Evolutionary conservation across 495 filamentous ascomycete genomes (phyloP).

Genomic region (Baudoinia panamericana): DNA sequence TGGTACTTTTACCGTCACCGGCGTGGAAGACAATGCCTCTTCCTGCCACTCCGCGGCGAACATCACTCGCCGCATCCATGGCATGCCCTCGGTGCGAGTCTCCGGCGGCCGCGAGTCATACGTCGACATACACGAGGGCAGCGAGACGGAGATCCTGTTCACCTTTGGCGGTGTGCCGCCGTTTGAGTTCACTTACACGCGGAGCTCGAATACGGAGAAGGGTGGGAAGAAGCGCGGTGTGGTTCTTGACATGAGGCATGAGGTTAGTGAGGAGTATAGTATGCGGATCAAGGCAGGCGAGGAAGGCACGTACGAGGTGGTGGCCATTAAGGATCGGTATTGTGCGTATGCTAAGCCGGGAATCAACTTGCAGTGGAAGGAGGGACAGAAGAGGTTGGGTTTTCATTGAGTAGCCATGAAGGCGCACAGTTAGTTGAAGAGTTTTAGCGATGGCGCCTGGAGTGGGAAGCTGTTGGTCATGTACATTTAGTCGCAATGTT

Average conservation of each 20-base stretch:
- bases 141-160: constrained; percentile 80
- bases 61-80: constrained; percentile 70
- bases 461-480: too few species aligned
- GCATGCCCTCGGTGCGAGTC: constrained; percentile 80
- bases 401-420: too few species aligned
- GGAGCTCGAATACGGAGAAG: constrained; percentile 72
- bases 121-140: constrained; percentile 92
- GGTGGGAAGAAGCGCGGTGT: constrained; percentile 43
- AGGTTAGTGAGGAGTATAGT: constrained; percentile 63
- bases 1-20: constrained; percentile 76
- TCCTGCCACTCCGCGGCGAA: constrained; percentile 67
- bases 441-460: too few species aligned
- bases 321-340: constrained; percentile 81
- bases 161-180: constrained; percentile 91
- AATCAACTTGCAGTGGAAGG: constrained; percentile 2
- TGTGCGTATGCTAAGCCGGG: constrained; percentile 68
- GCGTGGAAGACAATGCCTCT: constrained; percentile 66
- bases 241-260: constrained; percentile 79
- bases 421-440: too few species aligned
- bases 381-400: constrained; percentile 9
- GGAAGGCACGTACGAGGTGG: constrained; percentile 94
- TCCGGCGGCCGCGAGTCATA: constrained; percentile 62
- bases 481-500: too few species aligned
- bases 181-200: constrained; percentile 94
- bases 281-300: constrained; percentile 72